Evolutionary conservation across 2,329 filamentous ascomycete species (phyloP).

Genomic region (Domatiomyces catenatus): DNA sequence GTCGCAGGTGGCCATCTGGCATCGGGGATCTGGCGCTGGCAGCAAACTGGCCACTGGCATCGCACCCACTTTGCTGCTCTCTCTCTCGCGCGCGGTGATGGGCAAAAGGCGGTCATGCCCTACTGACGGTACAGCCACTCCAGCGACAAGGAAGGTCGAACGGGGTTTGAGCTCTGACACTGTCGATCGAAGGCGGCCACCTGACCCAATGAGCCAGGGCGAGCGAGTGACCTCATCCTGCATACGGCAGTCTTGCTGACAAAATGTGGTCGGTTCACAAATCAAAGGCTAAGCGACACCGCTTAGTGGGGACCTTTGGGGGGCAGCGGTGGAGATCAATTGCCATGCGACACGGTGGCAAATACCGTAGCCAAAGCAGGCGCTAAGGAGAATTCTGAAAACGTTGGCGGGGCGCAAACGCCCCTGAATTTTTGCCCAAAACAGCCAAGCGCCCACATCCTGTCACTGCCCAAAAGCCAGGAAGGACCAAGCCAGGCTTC

Average conservation of each 20-base stretch:
- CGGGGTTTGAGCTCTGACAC: background rate
- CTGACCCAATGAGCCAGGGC: background rate
- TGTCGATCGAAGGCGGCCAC: background rate
- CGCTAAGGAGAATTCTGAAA: background rate
- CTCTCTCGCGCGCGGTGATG: background rate
- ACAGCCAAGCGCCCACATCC: background rate
- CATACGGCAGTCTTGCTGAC: background rate
- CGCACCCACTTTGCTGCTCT: no score
- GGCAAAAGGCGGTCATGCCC: slow-evolving; percentile 14
- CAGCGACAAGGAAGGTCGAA: background rate
- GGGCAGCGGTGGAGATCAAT: background rate
- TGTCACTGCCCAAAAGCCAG: background rate
- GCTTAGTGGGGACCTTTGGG: background rate
- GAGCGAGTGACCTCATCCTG: background rate
- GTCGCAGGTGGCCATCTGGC: background rate
- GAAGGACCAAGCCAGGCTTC: background rate
- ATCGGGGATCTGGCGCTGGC: no score
- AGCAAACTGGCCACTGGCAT: no score
- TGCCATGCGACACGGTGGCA: slow-evolving; percentile 1
- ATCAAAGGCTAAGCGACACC: background rate
- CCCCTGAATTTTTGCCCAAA: slow-evolving; percentile 1
- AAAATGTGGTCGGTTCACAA: background rate
- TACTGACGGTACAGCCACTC: background rate
- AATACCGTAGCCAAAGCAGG: background rate
- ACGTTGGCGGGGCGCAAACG: slow-evolving; percentile 1